These are phyloP conservation scores for Rhizopogon salebrosus DNA, from an alignment of 768 basidiomycete genomes.

Conservation along the genomic window DNA sequence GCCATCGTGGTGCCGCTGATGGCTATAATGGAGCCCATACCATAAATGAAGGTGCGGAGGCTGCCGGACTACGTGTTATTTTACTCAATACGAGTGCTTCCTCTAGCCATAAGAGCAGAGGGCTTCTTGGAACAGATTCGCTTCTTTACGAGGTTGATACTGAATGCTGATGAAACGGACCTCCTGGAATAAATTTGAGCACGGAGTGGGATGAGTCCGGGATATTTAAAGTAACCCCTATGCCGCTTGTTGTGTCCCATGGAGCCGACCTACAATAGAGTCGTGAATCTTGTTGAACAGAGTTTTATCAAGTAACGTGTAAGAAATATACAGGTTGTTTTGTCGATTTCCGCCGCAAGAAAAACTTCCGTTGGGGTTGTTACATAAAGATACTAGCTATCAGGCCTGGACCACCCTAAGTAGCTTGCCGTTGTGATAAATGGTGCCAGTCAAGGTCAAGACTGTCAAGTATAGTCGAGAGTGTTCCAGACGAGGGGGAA, in stretches of 20 bases:
- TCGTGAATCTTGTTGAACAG: too few relatives aligned
- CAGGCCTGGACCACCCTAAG: too few relatives aligned
- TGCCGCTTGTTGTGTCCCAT: neutral
- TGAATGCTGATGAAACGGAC: slow-evolving; percentile 27
- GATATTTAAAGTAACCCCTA: neutral
- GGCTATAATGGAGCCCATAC: slow-evolving; percentile 33
- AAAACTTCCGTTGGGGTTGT: slow-evolving; percentile 4
- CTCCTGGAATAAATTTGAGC: slow-evolving; percentile 13
- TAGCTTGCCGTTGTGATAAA: neutral
- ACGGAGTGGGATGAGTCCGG: neutral
- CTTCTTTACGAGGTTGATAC: slow-evolving; percentile 27
- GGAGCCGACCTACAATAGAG: neutral
- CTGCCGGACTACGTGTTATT: neutral
- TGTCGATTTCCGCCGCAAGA: neutral
- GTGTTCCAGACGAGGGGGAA: neutral
- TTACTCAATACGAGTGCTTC: slow-evolving; percentile 3
- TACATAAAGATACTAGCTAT: slow-evolving; percentile 9
- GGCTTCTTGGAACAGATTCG: slow-evolving; percentile 26
- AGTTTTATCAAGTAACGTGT: neutral
- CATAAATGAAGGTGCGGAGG: slow-evolving; percentile 20
- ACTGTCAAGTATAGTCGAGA: neutral
- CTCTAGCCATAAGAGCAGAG: slow-evolving; percentile 23
- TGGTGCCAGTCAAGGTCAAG: neutral
- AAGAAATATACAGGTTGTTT: neutral
- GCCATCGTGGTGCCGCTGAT: slow-evolving; percentile 21